phyloP scores from a whole-genome alignment of 106 monocot genomes.

The Apostasia ramifera region DNA sequence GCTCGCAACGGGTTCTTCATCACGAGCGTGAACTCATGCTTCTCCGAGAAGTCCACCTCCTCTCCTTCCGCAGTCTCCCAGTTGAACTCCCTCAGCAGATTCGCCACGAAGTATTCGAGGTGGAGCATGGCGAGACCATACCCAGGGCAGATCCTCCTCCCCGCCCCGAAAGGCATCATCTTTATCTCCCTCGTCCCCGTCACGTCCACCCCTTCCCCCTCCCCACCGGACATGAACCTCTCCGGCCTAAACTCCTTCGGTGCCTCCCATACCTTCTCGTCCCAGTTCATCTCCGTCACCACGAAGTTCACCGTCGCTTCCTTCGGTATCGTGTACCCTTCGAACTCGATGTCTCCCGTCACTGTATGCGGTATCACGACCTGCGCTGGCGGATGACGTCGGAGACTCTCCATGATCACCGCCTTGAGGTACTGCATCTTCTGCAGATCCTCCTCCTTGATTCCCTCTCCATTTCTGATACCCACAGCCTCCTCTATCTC shows the following conservation, averaged over 20 bases:
- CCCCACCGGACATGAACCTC: not conserved
- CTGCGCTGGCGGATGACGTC: constrained; percentile 5
- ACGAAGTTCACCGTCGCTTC: not conserved
- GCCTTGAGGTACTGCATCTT: constrained; percentile 4
- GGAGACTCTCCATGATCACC: constrained; percentile 3
- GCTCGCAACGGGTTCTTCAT: constrained; percentile 2
- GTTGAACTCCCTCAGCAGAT: constrained; percentile 5
- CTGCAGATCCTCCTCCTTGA: not conserved
- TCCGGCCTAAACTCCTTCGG: constrained; percentile 3
- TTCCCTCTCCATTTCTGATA: not conserved
- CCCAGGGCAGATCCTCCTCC: constrained; percentile 13
- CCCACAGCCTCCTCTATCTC: not conserved
- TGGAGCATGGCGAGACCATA: not conserved
- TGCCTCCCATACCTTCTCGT: not conserved
- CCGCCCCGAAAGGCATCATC: not conserved
- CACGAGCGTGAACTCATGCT: not conserved
- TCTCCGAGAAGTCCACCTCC: constrained; percentile 1
- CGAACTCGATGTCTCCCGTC: not conserved
- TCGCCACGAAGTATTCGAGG: constrained; percentile 1
- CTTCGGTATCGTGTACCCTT: constrained; percentile 9
- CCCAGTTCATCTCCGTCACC: not conserved
- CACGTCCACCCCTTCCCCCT: constrained; percentile 4
- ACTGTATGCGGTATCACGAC: not conserved
- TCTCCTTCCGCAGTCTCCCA: constrained; percentile 3
- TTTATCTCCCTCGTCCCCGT: constrained; percentile 9